Evolutionary conservation across 768 basidiomycete genomes (phyloP), one percentile per base, ranked within the genome.

Genomic region (Pulveroboletus sp.): DNA sequence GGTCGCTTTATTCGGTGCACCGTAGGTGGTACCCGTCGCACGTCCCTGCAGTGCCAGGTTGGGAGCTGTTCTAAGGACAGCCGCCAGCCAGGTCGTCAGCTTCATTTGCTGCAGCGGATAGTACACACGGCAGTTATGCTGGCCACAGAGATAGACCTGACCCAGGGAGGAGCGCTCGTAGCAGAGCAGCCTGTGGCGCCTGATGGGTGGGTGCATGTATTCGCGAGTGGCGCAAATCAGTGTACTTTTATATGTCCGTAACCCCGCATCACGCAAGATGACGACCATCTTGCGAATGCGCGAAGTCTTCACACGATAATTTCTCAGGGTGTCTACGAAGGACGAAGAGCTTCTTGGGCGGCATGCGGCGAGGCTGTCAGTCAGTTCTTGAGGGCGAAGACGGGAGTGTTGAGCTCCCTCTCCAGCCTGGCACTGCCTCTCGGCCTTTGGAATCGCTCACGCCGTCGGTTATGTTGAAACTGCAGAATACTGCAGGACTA

Each of bases 191-290:
- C 27, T 28, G 27, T 28, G 27, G 27, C 6, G 27, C 8, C 14
- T 5, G 15, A 6, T 12, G 11, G 24, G 24, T 27, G 26, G 40
- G n/a, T 41, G 40, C 6, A 28, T 17, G 10, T n/a, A 3, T 24
- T 38, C 37, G 5, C 10, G 26, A n/a, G 8, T n/a, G 26, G 2
- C 9, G 15, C 26, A 15, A n/a, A n/a, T 3, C 21, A 21, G 3
- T 2, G 21, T 21, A 21, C 21, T 15, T n/a, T 14, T 41, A 43
- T 31, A 31, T 9, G 8, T 9, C 33, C 11, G 6, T 15, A 26
- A 9, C 26, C 21, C n/a, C 3, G 17, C 36, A 45, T 54, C 40
- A 49, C 54, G 52, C 46, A 51, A 27, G 42, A 54, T 55, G 35
- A 42, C 52, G 54, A 40, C 21, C 15, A 49, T 30, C 33, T 49